These are phyloP conservation scores for Albophoma yamanashiensis DNA, from an alignment of 2,329 filamentous ascomycete genomes.

Conservation along the genomic window DNA sequence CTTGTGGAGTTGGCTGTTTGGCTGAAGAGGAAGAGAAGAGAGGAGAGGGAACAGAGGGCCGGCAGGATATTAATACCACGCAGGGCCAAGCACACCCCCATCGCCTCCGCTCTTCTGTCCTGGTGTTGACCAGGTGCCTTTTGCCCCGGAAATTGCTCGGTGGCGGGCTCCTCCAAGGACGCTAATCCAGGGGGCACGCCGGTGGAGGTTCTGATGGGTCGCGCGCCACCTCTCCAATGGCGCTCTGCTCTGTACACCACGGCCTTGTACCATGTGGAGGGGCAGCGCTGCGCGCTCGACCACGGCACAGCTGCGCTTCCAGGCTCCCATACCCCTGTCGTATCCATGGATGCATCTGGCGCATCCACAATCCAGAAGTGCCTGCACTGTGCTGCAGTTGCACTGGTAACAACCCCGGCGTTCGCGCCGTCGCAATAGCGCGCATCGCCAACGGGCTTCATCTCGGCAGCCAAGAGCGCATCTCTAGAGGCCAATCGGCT, in stretches of 20 bases:
- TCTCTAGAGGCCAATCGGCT: background rate
- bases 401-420: background rate
- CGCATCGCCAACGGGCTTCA: background rate
- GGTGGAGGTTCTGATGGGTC: constrained; percentile 5
- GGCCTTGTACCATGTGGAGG: background rate
- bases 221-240: background rate
- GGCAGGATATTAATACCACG: constrained; percentile 35
- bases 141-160: constrained; percentile 11
- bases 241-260: background rate
- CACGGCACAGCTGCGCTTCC: background rate
- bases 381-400: background rate
- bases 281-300: background rate
- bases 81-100: too few relatives aligned
- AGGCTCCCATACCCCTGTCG: background rate
- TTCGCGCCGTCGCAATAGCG: background rate
- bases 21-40: constrained; percentile 27
- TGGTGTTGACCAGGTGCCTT: background rate
- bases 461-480: background rate
- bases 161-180: constrained; percentile 2
- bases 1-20: constrained; percentile 29
- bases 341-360: too few relatives aligned
- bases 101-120: background rate
- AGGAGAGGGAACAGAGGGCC: constrained; percentile 18
- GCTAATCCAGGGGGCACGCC: constrained; percentile 8
- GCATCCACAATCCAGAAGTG: background rate